Percentiles rank a stretch among this genome's conserved stretches.
phyloP scores from a whole-genome alignment of 768 basidiomycete genomes.

The Rubroboletus satanas region DNA sequence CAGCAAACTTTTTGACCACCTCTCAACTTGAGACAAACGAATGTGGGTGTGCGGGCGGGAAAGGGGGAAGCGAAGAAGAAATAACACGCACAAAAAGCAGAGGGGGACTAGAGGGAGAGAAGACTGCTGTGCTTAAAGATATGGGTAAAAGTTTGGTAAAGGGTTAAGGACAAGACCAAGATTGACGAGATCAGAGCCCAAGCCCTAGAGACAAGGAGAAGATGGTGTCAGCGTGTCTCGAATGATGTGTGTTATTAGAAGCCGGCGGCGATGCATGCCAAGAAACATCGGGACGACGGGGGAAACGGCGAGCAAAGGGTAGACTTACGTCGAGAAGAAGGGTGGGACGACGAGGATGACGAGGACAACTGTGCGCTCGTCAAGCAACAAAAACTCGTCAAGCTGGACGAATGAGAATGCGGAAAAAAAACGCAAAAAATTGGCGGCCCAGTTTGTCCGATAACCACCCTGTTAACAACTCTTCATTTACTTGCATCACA shows the following conservation, averaged over 20 bases:
- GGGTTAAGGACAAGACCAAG: constrained; percentile 33
- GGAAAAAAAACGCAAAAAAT: constrained; percentile 22
- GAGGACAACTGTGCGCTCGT: constrained; percentile 17
- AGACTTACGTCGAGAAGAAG: constrained; percentile 27
- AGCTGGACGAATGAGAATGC: constrained; percentile 16
- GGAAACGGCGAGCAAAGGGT: background rate
- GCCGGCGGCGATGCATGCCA: background rate
- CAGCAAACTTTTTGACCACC: constrained; percentile 27
- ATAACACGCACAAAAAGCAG: constrained; percentile 41
- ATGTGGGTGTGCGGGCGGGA: constrained; percentile 28
- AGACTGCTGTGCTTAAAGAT: constrained; percentile 39
- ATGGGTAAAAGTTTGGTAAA: constrained; percentile 34
- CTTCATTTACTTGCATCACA: constrained; percentile 18
- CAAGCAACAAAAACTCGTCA: constrained; percentile 18
- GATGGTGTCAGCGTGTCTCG: constrained; percentile 4
- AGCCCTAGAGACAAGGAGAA: constrained; percentile 14
- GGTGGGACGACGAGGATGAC: constrained; percentile 11
- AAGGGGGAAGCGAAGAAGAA: constrained; percentile 24
- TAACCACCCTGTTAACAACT: constrained; percentile 2
- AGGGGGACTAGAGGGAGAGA: constrained; percentile 25
- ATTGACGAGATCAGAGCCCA: constrained; percentile 33
- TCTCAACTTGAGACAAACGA: constrained; percentile 28
- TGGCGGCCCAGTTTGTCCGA: constrained; percentile 8
- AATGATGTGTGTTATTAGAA: background rate
- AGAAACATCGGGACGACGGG: background rate